Conservation (phyloP, 768 basidiomycete species). For the Hygrophorus pudorinus region DNA sequence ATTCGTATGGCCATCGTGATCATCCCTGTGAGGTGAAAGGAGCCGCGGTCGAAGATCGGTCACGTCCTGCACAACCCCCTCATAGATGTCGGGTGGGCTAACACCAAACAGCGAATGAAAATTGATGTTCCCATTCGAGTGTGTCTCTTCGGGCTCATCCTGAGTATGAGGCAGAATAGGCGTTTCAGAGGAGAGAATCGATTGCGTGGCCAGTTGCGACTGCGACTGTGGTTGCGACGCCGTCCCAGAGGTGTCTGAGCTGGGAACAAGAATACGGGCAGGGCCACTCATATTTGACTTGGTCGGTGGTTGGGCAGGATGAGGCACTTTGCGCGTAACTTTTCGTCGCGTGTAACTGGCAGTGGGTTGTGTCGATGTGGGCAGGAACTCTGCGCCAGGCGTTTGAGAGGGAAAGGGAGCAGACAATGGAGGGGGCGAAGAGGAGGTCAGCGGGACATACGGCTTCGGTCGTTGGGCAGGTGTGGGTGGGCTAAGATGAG, state of each 20-base stretch:
- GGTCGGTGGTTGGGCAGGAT: constrained; percentile 27
- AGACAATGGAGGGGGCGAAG: not conserved
- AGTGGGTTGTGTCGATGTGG: not conserved
- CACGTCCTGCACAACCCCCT: too few species aligned
- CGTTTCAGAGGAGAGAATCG: not conserved
- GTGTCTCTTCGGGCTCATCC: not conserved
- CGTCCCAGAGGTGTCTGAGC: constrained; percentile 41
- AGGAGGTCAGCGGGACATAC: not conserved
- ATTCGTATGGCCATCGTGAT: not conserved
- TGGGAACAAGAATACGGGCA: constrained; percentile 39
- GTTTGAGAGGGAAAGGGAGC: not conserved
- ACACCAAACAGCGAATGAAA: not conserved
- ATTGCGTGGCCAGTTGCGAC: constrained; percentile 18
- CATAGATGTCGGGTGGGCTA: not conserved
- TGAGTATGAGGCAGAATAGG: not conserved
- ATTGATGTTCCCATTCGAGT: not conserved
- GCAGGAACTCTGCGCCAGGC: not conserved
- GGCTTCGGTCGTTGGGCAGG: constrained; percentile 20
- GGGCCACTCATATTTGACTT: constrained; percentile 20
- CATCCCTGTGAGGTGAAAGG: not conserved
- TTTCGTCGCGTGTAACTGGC: constrained; percentile 12
- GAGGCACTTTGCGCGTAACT: constrained; percentile 37
- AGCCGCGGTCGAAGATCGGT: not conserved
- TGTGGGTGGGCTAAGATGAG: constrained; percentile 19
- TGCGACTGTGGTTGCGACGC: constrained; percentile 26